These are phyloP conservation scores for Rubroshorea leprosula DNA, from an alignment of 345 rosid genomes.

Conservation along the genomic window DNA sequence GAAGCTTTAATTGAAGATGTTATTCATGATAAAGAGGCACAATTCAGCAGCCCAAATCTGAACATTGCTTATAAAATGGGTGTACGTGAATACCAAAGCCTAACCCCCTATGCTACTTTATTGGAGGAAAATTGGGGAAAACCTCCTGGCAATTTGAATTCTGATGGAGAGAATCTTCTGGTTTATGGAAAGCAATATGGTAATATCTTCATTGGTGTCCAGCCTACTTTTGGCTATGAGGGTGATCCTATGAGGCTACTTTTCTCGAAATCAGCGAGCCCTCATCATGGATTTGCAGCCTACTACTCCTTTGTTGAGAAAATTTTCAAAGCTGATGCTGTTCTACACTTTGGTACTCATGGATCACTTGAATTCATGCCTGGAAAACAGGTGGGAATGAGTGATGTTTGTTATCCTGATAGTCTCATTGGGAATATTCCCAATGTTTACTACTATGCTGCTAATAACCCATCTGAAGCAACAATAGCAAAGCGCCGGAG, in stretches of 20 bases:
- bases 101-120: constrained; percentile 78
- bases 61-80: constrained; percentile 92
- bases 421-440: constrained; percentile 98
- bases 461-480: constrained; percentile 97
- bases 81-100: constrained; percentile 70
- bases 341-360: constrained; percentile 98
- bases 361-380: constrained; percentile 99
- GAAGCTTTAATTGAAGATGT: constrained; percentile 86
- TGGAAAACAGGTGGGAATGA: constrained; percentile 99
- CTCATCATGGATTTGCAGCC: constrained; percentile 97
- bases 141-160: constrained; percentile 90
- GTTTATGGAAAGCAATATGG: constrained; percentile 91
- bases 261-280: constrained; percentile 96
- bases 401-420: constrained; percentile 89
- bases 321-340: constrained; percentile 91
- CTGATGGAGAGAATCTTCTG: constrained; percentile 91
- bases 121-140: constrained; percentile 99
- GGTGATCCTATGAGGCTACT: constrained; percentile 97
- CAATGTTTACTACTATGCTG: constrained; percentile 91
- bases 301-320: constrained; percentile 93
- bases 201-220: constrained; percentile 93
- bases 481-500: constrained; percentile 97
- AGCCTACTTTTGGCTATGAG: constrained; percentile 98
- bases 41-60: constrained; percentile 92
- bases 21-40: constrained; percentile 96